A percentile compares a stretch with the other conserved stretches of the same genome.
Evolutionary conservation across 768 basidiomycete species (phyloP).

Genomic region (Cystobasidium tubakii): DNA sequence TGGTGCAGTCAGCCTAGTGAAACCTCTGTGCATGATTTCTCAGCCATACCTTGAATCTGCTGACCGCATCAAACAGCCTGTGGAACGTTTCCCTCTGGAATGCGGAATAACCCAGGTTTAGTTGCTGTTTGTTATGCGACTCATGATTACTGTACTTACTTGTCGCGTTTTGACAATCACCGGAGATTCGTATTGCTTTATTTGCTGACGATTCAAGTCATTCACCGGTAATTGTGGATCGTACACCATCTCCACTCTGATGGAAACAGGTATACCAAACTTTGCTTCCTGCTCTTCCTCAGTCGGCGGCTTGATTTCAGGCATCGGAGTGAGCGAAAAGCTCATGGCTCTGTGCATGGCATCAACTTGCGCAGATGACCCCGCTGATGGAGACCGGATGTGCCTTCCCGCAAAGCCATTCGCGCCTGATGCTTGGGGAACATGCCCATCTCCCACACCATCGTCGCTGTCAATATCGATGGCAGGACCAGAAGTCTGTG

Average conservation of each 20-base stretch:
- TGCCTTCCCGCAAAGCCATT: background rate
- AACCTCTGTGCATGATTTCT: too few species aligned
- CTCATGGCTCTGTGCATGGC: background rate
- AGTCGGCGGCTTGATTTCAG: background rate
- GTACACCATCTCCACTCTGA: conserved; percentile 18
- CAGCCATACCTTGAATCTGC: background rate
- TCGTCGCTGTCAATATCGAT: background rate
- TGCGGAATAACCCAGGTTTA: background rate
- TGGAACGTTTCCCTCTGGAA: conserved; percentile 17
- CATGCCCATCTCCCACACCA: background rate
- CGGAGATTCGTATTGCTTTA: background rate
- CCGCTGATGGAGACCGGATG: background rate
- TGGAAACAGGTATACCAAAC: background rate
- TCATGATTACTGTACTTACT: background rate
- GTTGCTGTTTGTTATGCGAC: background rate
- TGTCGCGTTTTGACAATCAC: conserved; percentile 5
- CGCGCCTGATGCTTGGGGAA: background rate
- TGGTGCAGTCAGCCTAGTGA: too few species aligned
- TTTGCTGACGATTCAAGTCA: background rate
- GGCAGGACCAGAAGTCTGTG: background rate
- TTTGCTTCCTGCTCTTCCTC: conserved; percentile 18
- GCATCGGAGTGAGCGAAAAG: background rate
- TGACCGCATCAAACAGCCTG: background rate
- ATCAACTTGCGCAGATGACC: background rate
- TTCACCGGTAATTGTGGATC: background rate